Conservation (phyloP, 306 rosid species). For the Malus orientalis region DNA sequence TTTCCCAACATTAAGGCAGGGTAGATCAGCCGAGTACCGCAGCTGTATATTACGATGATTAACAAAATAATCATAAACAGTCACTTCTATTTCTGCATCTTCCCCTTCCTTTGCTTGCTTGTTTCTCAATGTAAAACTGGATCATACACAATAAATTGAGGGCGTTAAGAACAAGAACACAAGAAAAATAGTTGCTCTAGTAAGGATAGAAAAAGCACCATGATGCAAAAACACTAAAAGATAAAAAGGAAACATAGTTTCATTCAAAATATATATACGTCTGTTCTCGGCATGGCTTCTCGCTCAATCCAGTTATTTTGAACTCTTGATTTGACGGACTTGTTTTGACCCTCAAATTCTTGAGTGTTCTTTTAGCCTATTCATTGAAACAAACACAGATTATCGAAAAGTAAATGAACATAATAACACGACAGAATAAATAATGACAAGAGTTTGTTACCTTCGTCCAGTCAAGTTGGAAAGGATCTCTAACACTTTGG, state of each 20-base stretch:
- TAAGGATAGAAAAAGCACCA: not conserved
- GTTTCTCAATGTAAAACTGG: slow-evolving; percentile 58
- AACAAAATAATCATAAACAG: slow-evolving; percentile 80
- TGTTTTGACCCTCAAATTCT: slow-evolving; percentile 65
- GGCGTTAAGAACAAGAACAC: not conserved
- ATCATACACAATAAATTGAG: not conserved
- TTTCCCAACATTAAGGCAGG: slow-evolving; percentile 89
- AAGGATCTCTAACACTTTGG: slow-evolving; percentile 72
- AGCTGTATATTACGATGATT: slow-evolving; percentile 47
- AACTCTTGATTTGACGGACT: slow-evolving; percentile 67
- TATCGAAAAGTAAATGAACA: not conserved
- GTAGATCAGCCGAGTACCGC: slow-evolving; percentile 64
- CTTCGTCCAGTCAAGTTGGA: slow-evolving; percentile 71
- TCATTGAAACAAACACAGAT: not conserved
- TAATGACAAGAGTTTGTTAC: slow-evolving; percentile 23
- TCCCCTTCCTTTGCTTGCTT: slow-evolving; percentile 37
- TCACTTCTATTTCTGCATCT: slow-evolving; percentile 42
- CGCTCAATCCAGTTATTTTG: slow-evolving; percentile 87
- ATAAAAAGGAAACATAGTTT: no score
- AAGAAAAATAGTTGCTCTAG: not conserved
- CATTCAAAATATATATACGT: slow-evolving; percentile 23
- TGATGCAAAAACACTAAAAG: not conserved
- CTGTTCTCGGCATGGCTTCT: slow-evolving; percentile 66
- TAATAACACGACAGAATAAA: not conserved
- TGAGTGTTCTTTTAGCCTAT: slow-evolving; percentile 77